Evolutionary conservation across 2,329 filamentous ascomycete genomes (phyloP).

Genomic region (Venturia pyrina): DNA sequence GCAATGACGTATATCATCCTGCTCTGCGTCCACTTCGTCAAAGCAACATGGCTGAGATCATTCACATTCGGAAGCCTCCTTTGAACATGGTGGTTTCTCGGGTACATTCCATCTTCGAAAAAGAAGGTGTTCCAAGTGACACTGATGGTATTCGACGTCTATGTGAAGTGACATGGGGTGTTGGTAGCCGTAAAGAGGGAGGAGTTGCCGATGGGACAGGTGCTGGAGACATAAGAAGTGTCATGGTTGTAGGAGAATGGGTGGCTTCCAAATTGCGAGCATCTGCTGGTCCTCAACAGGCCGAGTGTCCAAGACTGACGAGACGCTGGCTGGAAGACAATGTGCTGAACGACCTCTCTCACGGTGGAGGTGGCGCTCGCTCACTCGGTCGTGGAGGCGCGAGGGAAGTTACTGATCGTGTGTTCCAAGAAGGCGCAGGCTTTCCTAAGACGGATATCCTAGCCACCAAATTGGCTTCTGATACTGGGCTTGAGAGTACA

Average conservation of each 20-base stretch:
- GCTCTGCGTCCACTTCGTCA: constrained; percentile 80
- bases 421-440: constrained; percentile 70
- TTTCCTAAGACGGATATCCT: constrained; percentile 35
- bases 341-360: constrained; percentile 55
- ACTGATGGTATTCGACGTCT: constrained; percentile 78
- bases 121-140: constrained; percentile 80
- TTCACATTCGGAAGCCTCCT: constrained; percentile 82
- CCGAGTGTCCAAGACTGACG: constrained; percentile 44
- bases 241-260: constrained; percentile 84
- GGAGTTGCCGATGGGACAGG: constrained; percentile 44
- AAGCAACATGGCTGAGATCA: constrained; percentile 74
- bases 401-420: constrained; percentile 66
- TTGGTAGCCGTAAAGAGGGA: constrained; percentile 59
- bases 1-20: constrained; percentile 93
- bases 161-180: constrained; percentile 75
- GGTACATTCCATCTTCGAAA: constrained; percentile 75
- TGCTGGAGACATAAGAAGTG: constrained; percentile 66
- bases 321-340: constrained; percentile 68
- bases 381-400: constrained; percentile 61
- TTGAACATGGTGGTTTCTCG: constrained; percentile 76
- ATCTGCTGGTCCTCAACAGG: constrained; percentile 27
- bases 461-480: constrained; percentile 25
- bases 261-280: constrained; percentile 60
- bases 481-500: constrained; percentile 32
- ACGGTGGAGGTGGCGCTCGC: constrained; percentile 61